Evolutionary conservation across 139 green algal genomes (phyloP).

Genomic region (Picochlorum sp.): DNA sequence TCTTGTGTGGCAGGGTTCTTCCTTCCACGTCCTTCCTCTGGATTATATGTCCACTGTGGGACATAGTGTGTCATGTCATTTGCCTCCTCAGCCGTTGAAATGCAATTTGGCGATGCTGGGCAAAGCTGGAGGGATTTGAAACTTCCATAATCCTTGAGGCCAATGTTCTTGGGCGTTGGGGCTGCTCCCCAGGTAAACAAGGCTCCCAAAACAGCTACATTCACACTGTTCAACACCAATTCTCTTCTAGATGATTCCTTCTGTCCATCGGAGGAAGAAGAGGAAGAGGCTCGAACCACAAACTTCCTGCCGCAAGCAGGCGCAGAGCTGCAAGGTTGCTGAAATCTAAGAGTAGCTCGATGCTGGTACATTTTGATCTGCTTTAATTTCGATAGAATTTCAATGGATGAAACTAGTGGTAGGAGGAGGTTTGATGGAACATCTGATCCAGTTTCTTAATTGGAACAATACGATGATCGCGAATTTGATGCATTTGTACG

Average conservation of each 20-base stretch:
- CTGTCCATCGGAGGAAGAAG: no score
- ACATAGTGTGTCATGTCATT: slow-evolving; percentile 80
- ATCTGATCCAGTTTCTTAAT: no score
- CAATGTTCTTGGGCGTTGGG: slow-evolving; percentile 48
- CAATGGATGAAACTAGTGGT: no score
- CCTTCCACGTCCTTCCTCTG: slow-evolving; percentile 61
- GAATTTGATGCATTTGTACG: no score
- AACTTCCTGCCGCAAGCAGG: no score
- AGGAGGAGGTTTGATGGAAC: no score
- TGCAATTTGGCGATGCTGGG: slow-evolving; percentile 82
- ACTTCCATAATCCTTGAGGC: slow-evolving; percentile 61
- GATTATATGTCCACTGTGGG: slow-evolving; percentile 80
- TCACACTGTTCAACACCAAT: slow-evolving; percentile 54
- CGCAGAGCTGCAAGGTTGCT: no score
- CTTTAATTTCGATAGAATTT: no score
- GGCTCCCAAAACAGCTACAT: slow-evolving; percentile 53
- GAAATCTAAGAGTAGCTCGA: no score
- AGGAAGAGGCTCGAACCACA: no score
- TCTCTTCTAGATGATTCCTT: slow-evolving; percentile 41
- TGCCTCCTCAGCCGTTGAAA: slow-evolving; percentile 75
- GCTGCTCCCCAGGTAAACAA: slow-evolving; percentile 56
- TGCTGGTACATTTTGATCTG: no score
- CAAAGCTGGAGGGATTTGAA: slow-evolving; percentile 71
- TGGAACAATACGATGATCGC: no score
- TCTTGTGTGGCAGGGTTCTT: slow-evolving; percentile 60